Evolutionary conservation across 106 monocot genomes (phyloP), one percentile per base, ranked within the genome.

Genomic region (Acanthochlamys bracteata): DNA sequence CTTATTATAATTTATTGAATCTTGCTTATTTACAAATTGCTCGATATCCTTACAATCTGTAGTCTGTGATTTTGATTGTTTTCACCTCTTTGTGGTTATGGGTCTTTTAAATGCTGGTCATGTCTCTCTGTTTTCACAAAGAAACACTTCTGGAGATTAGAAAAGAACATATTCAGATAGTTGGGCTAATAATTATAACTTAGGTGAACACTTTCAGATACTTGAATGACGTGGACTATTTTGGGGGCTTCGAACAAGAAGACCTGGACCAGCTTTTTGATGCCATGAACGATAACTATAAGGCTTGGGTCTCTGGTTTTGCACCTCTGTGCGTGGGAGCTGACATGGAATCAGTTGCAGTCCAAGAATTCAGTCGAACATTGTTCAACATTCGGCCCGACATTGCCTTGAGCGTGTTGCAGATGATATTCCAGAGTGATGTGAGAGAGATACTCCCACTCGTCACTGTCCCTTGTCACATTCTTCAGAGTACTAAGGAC

Each of bases 321-420:
- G 98, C 98, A n/a, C 98, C 98, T 0, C 42, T 91, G 42, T 69
- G 70, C 14, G 71, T 98, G 0, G 98, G 98, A 19, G 85, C 85
- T 8, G 98, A 98, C 74, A 88, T 98, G 98, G 85, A 98, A 11
- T 98, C 98, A 0, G 77, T 79, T 1, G 88, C 88, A 4, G 98
- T 98, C 23, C 91, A 98, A 67, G 98, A 98, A 62, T 98, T 98
- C 67, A 98, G 98, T 55, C 78, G 98, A 2, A 91, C 98, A 0
- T 85, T 98, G 13, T 98, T 98, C 84, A 98, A 98, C 57, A 83
- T 98, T 40, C 91, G 98, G 0, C 98, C 98, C 0, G 98, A 98
- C 55, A 98, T 98, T 60, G 91, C 98, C 4, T 41, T 92, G 10
- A 83, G 83, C 55, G 88, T 98, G 17, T 67, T 76, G 0, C 91